Percentiles rank a stretch among this genome's conserved stretches.
These are phyloP conservation scores for Akanthomyces uredinophilus DNA, from an alignment of 2,329 filamentous ascomycete genomes.

Conservation along the genomic window DNA sequence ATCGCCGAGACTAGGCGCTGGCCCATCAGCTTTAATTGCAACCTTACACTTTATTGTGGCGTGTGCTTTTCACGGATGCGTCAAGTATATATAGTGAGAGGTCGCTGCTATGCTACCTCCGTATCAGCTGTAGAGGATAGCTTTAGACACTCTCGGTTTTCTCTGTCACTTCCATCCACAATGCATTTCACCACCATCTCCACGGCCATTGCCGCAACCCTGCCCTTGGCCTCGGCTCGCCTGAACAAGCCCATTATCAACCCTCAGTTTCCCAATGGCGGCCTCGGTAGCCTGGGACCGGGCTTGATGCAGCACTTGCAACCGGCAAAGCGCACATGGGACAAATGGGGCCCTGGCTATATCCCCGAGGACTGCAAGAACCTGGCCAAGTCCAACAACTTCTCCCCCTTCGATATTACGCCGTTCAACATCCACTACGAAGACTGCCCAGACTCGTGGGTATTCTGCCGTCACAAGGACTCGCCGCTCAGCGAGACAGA, in stretches of 20 bases:
- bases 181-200: constrained; percentile 1
- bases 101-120: too few relatives aligned
- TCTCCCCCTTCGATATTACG: constrained; percentile 20
- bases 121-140: too few relatives aligned
- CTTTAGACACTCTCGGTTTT: too few relatives aligned
- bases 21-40: too few relatives aligned
- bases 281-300: constrained; percentile 10
- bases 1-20: too few relatives aligned
- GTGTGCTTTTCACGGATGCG: too few relatives aligned
- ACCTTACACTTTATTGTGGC: too few relatives aligned
- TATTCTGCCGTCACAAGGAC: constrained; percentile 27
- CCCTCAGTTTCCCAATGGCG: constrained; percentile 9
- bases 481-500: constrained; percentile 18
- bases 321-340: constrained; percentile 14
- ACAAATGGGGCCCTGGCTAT: constrained; percentile 21
- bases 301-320: constrained; percentile 15
- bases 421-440: constrained; percentile 24
- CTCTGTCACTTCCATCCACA: neutral
- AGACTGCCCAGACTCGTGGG: constrained; percentile 26
- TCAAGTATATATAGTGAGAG: too few relatives aligned
- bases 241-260: constrained; percentile 15
- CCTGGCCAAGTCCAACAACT: constrained; percentile 14
- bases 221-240: neutral
- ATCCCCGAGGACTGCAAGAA: constrained; percentile 21
- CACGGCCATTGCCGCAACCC: neutral